A percentile compares a stretch with the other conserved stretches of the same genome.
These are phyloP conservation scores for Hypoxylon sp. DNA, from an alignment of 2,329 filamentous ascomycete genomes.

Conservation along the genomic window DNA sequence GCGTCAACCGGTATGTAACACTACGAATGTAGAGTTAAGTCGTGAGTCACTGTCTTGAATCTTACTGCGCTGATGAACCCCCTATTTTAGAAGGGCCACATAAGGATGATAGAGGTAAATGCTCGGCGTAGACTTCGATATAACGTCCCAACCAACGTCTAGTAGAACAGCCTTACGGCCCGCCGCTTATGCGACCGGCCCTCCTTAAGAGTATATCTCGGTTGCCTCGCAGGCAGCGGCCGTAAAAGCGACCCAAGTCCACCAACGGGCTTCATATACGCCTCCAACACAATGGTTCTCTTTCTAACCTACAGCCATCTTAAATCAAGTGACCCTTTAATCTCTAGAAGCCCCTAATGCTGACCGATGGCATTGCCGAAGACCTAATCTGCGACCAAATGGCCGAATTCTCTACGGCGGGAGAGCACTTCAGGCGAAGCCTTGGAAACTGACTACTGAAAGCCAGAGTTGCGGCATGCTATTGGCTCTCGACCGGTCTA, in stretches of 20 bases:
- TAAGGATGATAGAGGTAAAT: slow-evolving; percentile 9
- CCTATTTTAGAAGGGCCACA: slow-evolving; percentile 19
- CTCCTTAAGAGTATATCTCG: slow-evolving; percentile 20
- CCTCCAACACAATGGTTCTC: slow-evolving; percentile 31
- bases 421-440: background rate
- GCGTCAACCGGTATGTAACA: slow-evolving; percentile 22
- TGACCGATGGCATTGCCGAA: slow-evolving; percentile 12
- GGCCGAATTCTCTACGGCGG: slow-evolving; percentile 9
- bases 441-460: background rate
- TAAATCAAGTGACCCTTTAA: slow-evolving; percentile 38
- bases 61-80: slow-evolving; percentile 19
- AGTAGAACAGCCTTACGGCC: slow-evolving; percentile 40
- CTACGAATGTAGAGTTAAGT: slow-evolving; percentile 12
- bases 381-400: slow-evolving; percentile 15
- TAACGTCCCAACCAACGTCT: slow-evolving; percentile 36
- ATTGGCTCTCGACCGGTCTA: background rate
- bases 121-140: slow-evolving; percentile 20
- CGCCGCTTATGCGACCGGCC: slow-evolving; percentile 35
- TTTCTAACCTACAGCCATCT: slow-evolving; percentile 28
- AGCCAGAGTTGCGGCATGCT: background rate
- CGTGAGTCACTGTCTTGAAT: slow-evolving; percentile 18
- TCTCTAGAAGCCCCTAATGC: slow-evolving; percentile 23
- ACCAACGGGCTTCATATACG: slow-evolving; percentile 20
- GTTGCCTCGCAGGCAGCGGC: slow-evolving; percentile 37
- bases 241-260: slow-evolving; percentile 30